Base-by-base conservation (phyloP, 106 monocot species). In the Alisma plantagoaquatica region DNA sequence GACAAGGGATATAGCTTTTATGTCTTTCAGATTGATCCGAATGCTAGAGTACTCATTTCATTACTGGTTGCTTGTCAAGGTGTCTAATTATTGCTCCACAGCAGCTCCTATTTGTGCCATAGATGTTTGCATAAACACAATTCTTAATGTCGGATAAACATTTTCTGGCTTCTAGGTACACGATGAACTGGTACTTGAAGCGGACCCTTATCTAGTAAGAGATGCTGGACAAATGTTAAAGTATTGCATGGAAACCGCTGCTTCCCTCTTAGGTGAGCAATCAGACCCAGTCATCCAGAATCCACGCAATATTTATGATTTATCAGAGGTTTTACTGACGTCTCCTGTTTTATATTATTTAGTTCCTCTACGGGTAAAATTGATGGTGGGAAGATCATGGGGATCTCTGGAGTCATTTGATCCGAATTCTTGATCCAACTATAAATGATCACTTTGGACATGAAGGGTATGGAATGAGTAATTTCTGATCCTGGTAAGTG, bases 181-280 rank as follows among this genome's bases (percentile, higher is more conserved):
- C 65, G 98, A 98, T 73, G 98, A 98, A 64, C 29, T 98, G 65
- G 79, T 98, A 16, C 54, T 90, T 24, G 98, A 98, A 85, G 79
- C 74, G 56, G 78, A 85, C 59, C 79, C 90, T 15, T 45, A 44
- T 42, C 23, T 86, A 2, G 35, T 70, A 33, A 65, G 54, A 31
- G 78, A 82, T 49, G 89, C 90, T 33, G 78, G 57, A 61, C 70
- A 18, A 47, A 70, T 98, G 45, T 71, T 98, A 51, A 62, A 79
- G 57, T 73, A 43, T 49, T 55, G 76, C 71, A 98, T 98, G 98
- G 98, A 98, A 63, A 70, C 21, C 57, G 90, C 79, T 54, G 84
- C 56, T 25, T 79, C 81, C 23, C 89, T 98, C 67, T 31, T 72
- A 22, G 96, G 96, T 85, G 76, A 56, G 25, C 20, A 59, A 11